Base-by-base conservation (phyloP, 106 monocot species). In the Gastrodia elata region DNA sequence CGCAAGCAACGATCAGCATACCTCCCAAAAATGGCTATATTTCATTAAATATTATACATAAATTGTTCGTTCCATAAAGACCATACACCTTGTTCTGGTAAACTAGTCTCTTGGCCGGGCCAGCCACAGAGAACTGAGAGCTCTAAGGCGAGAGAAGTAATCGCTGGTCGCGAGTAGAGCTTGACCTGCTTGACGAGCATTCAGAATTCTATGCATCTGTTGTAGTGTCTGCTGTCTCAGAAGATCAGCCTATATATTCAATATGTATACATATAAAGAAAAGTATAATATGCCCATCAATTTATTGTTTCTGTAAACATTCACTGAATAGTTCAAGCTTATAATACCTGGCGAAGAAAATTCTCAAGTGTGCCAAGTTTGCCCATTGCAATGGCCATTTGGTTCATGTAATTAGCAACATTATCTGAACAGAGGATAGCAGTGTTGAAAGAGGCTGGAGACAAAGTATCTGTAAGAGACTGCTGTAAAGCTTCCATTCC, bases 401-500 rank as follows among this genome's bases (percentile, higher is more conserved):
- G 86, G 38, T 75, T 75, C 86, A 92, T 92, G 80, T 96, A 96
- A 76, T 78, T 84, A n/a, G 89, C 43, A 18, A 96, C 89, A 81
- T 89, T 89, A 46, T 92, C 87, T 13, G 79, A 79, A 35, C 83
- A 48, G 1, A 68, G 41, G 16, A 78, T 72, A 25, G 85, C 68
- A 25, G 85, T 71, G 8, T 43, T 75, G 34, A 83, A 80, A 25
- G 80, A 79, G 3, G 89, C 82, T 7, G 91, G 83, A 11, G 89
- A 85, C 18, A 96, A 77, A 5, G 87, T 96, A 20, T 92, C 95
- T 0, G 82, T 68, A n/a, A 96, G 82, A 69, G 95, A 88, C 76
- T 86, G 89, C 71, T 96, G 95, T 68, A 96, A 70, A 38, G 92
- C 95, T 77, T 96, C 95, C 95, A 96, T 89, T 52, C 95, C 95